These are phyloP conservation scores for Linaria vulgaris DNA, from an alignment of 257 asterid genomes.

Conservation along the genomic window DNA sequence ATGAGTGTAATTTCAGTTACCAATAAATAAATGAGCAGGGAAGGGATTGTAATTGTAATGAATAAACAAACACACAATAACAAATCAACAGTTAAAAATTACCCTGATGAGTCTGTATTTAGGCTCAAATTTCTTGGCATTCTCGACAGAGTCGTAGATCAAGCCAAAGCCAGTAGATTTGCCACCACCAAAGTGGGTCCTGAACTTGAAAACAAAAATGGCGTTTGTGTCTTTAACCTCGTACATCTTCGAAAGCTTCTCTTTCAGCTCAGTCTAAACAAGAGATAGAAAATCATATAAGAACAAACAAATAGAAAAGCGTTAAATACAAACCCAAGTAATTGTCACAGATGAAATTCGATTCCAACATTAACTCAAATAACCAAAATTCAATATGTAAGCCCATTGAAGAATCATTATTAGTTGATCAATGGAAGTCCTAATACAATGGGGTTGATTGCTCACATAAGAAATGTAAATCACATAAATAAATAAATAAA, in stretches of 20 bases:
- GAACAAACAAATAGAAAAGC: not conserved
- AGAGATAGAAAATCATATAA: not conserved
- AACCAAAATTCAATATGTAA: no score
- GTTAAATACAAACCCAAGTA: no score
- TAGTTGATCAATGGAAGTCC: no score
- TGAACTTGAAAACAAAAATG: constrained; percentile 86
- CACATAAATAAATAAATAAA: not conserved
- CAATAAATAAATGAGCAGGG: no score
- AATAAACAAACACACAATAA: no score
- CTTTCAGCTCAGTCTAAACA: constrained; percentile 76
- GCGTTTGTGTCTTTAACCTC: constrained; percentile 81
- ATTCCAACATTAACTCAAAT: no score
- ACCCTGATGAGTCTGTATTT: constrained; percentile 93
- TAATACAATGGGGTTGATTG: no score
- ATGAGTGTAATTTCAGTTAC: no score
- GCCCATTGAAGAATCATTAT: no score
- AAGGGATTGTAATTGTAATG: no score
- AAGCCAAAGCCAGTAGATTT: constrained; percentile 91
- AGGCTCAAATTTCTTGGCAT: constrained; percentile 85
- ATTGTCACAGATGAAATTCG: no score
- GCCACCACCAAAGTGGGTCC: constrained; percentile 98
- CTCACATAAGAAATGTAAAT: no score
- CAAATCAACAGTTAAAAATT: not conserved
- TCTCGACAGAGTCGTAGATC: constrained; percentile 89
- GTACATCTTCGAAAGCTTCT: constrained; percentile 68